phyloP scores from a whole-genome alignment of 805 yeast species.

The Wickerhamomyces silvicola region DNA sequence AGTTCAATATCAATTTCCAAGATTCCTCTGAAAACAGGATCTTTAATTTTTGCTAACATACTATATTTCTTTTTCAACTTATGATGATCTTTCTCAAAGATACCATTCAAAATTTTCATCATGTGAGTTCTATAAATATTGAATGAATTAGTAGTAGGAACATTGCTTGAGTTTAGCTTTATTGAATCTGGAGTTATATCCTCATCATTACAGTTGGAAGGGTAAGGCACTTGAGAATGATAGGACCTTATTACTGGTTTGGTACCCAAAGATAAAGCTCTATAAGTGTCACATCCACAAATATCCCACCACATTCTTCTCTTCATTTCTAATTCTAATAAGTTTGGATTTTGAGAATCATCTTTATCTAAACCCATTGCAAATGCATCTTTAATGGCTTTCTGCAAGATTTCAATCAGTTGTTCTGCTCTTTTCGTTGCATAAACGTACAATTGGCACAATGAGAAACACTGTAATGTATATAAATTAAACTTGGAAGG shows the following conservation, averaged over 20 bases:
- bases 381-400: constrained; percentile 19
- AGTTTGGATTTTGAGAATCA: constrained; percentile 17
- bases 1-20: constrained; percentile 22
- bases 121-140: constrained; percentile 21
- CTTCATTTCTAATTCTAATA: constrained; percentile 24
- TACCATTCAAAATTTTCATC: constrained; percentile 23
- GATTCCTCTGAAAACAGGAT: constrained; percentile 18
- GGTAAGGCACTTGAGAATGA: constrained; percentile 24
- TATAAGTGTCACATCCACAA: constrained; percentile 24
- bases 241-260: constrained; percentile 20
- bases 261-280: constrained; percentile 19
- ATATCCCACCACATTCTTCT: constrained; percentile 28
- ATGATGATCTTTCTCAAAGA: constrained; percentile 20
- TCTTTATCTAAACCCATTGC: constrained; percentile 22
- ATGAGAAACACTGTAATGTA: constrained; percentile 21
- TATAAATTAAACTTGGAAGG: constrained; percentile 13
- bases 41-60: constrained; percentile 12
- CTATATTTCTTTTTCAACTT: constrained; percentile 9
- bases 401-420: constrained; percentile 16
- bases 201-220: constrained; percentile 26
- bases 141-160: constrained; percentile 23
- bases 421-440: constrained; percentile 23
- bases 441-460: constrained; percentile 23
- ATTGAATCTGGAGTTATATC: constrained; percentile 22
- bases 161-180: constrained; percentile 12